Evolutionary conservation across 805 yeast species (phyloP).

Genomic region (Metschnikowia colocasiae): DNA sequence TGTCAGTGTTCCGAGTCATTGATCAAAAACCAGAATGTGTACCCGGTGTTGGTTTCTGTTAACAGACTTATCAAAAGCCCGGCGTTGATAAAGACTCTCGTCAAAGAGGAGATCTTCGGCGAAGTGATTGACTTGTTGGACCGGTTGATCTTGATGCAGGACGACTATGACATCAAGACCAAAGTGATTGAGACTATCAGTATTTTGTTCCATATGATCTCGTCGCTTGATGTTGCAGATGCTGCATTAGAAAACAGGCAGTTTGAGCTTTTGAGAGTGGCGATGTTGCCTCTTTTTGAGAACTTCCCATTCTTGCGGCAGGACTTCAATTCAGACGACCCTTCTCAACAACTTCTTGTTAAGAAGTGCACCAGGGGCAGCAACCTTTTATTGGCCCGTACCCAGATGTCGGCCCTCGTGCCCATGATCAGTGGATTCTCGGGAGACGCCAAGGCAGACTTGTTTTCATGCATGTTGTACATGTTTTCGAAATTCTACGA

Average conservation of each 20-base stretch:
- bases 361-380: conserved; percentile 29
- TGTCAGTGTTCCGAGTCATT: conserved; percentile 81
- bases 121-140: conserved; percentile 78
- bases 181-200: conserved; percentile 40
- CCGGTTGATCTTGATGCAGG: conserved; percentile 60
- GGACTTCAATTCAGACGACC: conserved; percentile 33
- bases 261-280: conserved; percentile 74
- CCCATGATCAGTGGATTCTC: conserved; percentile 66
- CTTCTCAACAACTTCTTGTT: conserved; percentile 24
- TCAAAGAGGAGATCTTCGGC: conserved; percentile 63
- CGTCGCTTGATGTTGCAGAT: conserved; percentile 26
- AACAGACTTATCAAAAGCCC: conserved; percentile 52
- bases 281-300: conserved; percentile 57
- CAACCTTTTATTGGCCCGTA: conserved; percentile 45
- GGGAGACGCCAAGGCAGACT: conserved; percentile 56
- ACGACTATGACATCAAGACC: conserved; percentile 57
- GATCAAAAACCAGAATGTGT: conserved; percentile 45
- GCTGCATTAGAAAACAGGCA: conserved; percentile 17
- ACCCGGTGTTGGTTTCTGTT: conserved; percentile 46
- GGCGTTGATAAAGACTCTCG: conserved; percentile 55
- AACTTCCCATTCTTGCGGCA: conserved; percentile 58
- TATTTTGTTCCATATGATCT: conserved; percentile 28
- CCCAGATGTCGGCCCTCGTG: conserved; percentile 50
- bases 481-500: conserved; percentile 57
- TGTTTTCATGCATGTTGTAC: conserved; percentile 65